Percentiles rank a stretch among this genome's conserved stretches.
phyloP scores from a whole-genome alignment of 139 green algal genomes.

The Chlamydomonas sp. region DNA sequence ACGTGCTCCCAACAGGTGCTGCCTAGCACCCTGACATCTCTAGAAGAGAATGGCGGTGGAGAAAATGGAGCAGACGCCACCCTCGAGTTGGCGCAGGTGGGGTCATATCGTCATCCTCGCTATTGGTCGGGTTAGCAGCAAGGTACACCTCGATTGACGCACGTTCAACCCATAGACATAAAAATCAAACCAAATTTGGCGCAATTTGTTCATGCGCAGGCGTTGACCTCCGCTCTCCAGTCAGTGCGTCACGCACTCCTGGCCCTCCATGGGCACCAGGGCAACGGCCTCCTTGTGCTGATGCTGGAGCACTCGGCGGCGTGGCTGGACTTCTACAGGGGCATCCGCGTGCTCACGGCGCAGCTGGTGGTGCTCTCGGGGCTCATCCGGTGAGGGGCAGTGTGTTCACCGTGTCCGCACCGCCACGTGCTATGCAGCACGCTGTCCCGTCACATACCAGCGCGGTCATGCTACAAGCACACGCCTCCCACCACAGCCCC shows the following conservation, averaged over 20 bases:
- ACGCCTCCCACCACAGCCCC: no score
- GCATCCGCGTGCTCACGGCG: slow-evolving; percentile 7
- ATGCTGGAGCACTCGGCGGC: slow-evolving; percentile 16
- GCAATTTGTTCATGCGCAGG: not conserved
- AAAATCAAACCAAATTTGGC: not conserved
- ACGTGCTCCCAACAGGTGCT: no score
- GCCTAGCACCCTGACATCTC: no score
- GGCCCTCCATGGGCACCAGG: not conserved
- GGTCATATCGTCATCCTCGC: no score
- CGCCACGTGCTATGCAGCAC: not conserved
- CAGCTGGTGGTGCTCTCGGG: not conserved
- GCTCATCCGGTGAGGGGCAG: not conserved
- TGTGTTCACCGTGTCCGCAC: not conserved
- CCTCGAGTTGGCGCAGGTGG: no score
- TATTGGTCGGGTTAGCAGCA: no score
- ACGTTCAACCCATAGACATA: no score
- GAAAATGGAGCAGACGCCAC: no score
- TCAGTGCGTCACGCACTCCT: not conserved
- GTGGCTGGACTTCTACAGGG: slow-evolving; percentile 25
- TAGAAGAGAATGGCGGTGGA: no score
- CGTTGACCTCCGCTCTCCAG: not conserved
- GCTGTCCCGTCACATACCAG: no score
- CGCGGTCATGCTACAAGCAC: no score
- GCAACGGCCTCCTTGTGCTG: slow-evolving; percentile 8
- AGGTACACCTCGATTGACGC: no score